A percentile compares a stretch with the other conserved stretches of the same genome.
These are phyloP conservation scores for Parsonsia alboflavescens DNA, from an alignment of 257 asterid species.

Conservation along the genomic window DNA sequence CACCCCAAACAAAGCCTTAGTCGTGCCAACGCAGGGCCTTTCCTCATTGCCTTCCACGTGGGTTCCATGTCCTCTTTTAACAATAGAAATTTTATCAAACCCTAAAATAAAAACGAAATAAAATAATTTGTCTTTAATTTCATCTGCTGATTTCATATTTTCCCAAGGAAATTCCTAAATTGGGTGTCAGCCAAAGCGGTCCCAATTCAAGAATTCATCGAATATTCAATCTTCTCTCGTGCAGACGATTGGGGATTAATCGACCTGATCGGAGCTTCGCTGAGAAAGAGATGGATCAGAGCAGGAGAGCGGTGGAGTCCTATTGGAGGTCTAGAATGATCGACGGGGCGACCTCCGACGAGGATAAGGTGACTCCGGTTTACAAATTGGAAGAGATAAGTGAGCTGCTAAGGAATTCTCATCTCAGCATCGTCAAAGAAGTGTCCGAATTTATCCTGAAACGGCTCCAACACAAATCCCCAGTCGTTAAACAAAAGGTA, in stretches of 20 bases:
- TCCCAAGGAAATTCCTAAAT: not conserved
- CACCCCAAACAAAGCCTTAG: no score
- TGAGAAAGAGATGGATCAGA: constrained; percentile 60
- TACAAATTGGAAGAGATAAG: constrained; percentile 92
- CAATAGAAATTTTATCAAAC: not conserved
- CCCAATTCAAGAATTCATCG: not conserved
- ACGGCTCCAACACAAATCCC: constrained; percentile 94
- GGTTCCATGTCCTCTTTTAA: no score
- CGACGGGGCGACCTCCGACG: constrained; percentile 86
- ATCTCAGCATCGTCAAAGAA: constrained; percentile 74
- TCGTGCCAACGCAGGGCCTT: no score
- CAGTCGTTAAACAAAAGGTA: constrained; percentile 84
- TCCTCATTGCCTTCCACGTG: no score
- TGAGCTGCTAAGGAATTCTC: constrained; percentile 82
- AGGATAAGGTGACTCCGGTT: constrained; percentile 94
- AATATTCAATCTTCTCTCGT: not conserved
- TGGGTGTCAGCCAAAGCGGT: not conserved
- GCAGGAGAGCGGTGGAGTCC: constrained; percentile 98
- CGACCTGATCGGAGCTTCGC: constrained; percentile 5
- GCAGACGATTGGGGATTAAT: not conserved
- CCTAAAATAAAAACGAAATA: not conserved
- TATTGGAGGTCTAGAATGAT: constrained; percentile 89
- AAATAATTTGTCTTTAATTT: not conserved
- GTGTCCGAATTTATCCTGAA: constrained; percentile 81
- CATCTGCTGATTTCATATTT: not conserved